These are phyloP conservation scores for Actinomucor elegans DNA, from an alignment of 371 early-diverging fungal genomes.

Conservation along the genomic window DNA sequence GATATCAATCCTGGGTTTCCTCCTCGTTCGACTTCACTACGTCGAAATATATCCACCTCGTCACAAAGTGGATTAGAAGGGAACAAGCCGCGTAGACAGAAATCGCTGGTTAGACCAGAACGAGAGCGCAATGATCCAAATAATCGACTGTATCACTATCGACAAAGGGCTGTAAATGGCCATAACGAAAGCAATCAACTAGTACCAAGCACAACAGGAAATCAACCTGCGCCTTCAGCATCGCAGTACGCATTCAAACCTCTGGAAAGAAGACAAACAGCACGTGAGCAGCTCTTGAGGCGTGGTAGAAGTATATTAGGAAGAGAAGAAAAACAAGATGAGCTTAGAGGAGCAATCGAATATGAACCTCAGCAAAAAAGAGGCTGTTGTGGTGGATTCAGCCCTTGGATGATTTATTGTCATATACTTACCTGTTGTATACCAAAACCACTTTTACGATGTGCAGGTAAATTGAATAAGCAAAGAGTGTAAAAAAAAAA, in stretches of 20 bases:
- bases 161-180: constrained; percentile 43
- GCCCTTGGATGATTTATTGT: constrained; percentile 54
- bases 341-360: not conserved
- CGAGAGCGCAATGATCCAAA: constrained; percentile 60
- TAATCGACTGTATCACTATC: constrained; percentile 56
- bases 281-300: constrained; percentile 21
- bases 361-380: not conserved
- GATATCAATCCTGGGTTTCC: not conserved
- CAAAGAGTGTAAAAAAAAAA: not conserved
- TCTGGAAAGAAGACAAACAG: constrained; percentile 21
- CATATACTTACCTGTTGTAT: constrained; percentile 58
- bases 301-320: constrained; percentile 49
- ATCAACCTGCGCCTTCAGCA: constrained; percentile 14
- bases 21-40: constrained; percentile 13
- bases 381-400: constrained; percentile 9
- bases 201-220: constrained; percentile 38
- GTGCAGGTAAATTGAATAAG: constrained; percentile 12
- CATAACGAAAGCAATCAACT: constrained; percentile 22
- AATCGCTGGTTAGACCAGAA: constrained; percentile 72
- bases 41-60: constrained; percentile 16
- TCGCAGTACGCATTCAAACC: too few species aligned
- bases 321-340: constrained; percentile 32
- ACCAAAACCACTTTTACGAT: constrained; percentile 30
- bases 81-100: constrained; percentile 38
- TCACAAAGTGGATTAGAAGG: constrained; percentile 1